Evolutionary conservation across 1,284 basidiomycete species (phyloP), one percentile per base, ranked within the genome.

Genomic region (Trichosporon asahii): DNA sequence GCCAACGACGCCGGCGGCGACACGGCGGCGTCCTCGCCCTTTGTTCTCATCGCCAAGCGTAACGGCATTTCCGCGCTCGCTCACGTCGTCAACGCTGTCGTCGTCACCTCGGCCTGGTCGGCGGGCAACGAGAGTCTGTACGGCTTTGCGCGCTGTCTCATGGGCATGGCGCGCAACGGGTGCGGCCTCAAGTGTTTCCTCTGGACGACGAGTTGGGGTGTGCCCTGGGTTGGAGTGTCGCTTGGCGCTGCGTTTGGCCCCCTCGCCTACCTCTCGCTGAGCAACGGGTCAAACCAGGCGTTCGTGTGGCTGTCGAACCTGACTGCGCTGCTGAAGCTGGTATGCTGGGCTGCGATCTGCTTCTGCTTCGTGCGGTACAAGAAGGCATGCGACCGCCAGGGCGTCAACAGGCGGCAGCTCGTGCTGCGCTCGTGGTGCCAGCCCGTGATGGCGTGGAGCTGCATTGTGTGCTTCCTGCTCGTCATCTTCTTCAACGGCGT

Each of bases 301-400:
- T 72, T 80, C 68, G 73, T 74, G 60, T 79, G 78, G 78, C 76
- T 77, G 68, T 64, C 75, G 46, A 66, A 73, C 66, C 66, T 79
- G 6, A 74, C 78, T 63, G 72, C 70, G 18, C 72, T 74, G 11
- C 75, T 72, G 12, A 73, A 75, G 46, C 73, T 79, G 27, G 74
- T 79, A 27, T 75, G 74, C 33, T 79, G 77, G 78, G 72, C 74
- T 5, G 75, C 72, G 6, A 63, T 78, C 53, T 85, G 84, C 35
- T 72, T 92, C 55, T 91, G 90, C 5, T 94, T 93, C 77, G 77
- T 91, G 66, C 88, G 90, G 31, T 94, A 94, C 85, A 86, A 91
- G 78, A 79, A 84, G 5, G 93, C 91, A 31, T 79, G 90, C 79
- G 89, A 90, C 76, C 88, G 83, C 0, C 92, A 94, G 77, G 90